phyloP scores from a whole-genome alignment of 225 moss, liverwort and hornwort species.

The Neckera pumila region DNA sequence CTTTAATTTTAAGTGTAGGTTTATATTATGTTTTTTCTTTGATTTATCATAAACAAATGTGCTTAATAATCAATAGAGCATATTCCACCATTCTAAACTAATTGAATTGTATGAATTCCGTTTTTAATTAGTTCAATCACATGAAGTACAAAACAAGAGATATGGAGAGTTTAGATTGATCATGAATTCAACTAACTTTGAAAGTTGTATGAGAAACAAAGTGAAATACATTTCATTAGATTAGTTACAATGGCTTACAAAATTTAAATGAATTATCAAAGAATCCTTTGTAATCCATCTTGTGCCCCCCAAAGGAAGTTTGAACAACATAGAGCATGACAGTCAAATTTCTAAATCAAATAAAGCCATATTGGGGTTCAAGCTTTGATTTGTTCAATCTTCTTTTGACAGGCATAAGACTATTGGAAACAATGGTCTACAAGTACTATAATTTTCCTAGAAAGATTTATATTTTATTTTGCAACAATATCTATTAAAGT shows the following conservation, averaged over 20 bases:
- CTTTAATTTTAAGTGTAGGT: too few relatives aligned
- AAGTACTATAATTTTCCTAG: not conserved
- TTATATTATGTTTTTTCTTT: too few relatives aligned
- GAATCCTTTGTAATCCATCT: not conserved
- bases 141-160: too few relatives aligned
- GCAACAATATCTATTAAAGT: too few relatives aligned
- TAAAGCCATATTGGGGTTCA: not conserved
- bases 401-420: rapidly evolving
- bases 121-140: too few relatives aligned
- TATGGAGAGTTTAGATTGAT: too few relatives aligned
- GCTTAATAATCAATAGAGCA: too few relatives aligned
- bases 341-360: not conserved
- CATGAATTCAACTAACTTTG: not conserved
- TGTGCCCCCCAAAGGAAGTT: rapidly evolving
- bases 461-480: not conserved
- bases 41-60: too few relatives aligned
- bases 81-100: too few relatives aligned
- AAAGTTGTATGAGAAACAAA: not conserved
- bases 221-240: not conserved
- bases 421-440: not conserved
- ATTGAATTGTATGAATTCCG: too few relatives aligned
- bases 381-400: not conserved
- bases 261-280: too few relatives aligned
- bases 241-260: too few relatives aligned
- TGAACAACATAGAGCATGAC: not conserved